Evolutionary conservation across 208 protist genomes (phyloP).

Genomic region (Leishmania martiniquensis): DNA sequence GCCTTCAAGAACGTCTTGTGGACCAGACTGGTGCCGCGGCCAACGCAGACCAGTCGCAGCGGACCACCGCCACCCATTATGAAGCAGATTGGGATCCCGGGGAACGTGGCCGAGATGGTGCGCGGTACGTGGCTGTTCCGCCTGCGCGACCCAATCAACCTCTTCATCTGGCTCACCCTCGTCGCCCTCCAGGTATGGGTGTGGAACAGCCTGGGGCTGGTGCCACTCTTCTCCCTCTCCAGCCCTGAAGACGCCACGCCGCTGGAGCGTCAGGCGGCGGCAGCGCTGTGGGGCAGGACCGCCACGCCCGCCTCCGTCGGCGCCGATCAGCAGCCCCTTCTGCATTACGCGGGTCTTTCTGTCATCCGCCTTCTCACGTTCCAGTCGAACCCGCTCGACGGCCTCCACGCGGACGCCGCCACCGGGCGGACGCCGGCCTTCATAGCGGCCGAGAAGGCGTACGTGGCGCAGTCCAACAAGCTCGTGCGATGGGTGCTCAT

Average conservation of each 20-base stretch:
- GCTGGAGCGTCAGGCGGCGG: neutral
- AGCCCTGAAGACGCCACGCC: neutral
- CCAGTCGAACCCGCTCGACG: slow-evolving; percentile 17
- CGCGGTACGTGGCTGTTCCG: slow-evolving; percentile 68
- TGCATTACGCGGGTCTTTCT: slow-evolving; percentile 24
- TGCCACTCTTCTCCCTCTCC: slow-evolving; percentile 39
- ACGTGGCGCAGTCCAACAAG: slow-evolving; percentile 22
- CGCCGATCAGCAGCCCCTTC: neutral
- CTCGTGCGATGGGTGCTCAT: slow-evolving; percentile 36
- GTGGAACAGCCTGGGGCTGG: slow-evolving; percentile 59
- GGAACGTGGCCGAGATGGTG: slow-evolving; percentile 50
- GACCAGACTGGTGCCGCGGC: slow-evolving; percentile 44
- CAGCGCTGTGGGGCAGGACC: slow-evolving; percentile 5
- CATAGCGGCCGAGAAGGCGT: slow-evolving; percentile 12
- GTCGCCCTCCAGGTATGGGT: slow-evolving; percentile 48
- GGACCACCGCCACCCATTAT: slow-evolving; percentile 16
- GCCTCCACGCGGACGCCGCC: neutral
- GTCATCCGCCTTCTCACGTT: slow-evolving; percentile 24
- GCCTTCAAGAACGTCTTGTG: slow-evolving; percentile 73
- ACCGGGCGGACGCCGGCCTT: neutral
- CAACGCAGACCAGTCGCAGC: slow-evolving; percentile 46
- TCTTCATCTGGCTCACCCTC: slow-evolving; percentile 48
- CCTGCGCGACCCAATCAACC: slow-evolving; percentile 54
- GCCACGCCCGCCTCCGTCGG: neutral
- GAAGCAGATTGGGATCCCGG: slow-evolving; percentile 35